These are phyloP conservation scores for Gracilaria gracilis DNA, from an alignment of 23 red algal species.

Conservation along the genomic window DNA sequence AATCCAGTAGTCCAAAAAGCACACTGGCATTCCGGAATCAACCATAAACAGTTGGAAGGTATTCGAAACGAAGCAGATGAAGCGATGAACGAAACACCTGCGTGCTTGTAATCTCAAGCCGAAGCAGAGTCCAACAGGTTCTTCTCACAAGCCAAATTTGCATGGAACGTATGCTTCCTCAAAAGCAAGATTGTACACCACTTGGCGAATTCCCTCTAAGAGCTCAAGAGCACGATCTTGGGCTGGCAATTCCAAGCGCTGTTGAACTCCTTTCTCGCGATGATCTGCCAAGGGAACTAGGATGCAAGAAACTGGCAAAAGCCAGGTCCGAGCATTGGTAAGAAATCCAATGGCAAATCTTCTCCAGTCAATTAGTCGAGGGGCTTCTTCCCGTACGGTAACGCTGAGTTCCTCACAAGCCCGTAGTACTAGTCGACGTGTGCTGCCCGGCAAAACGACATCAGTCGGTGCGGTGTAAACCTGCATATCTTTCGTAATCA, in stretches of 20 bases:
- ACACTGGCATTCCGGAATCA: background rate
- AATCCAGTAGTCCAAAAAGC: too few relatives aligned
- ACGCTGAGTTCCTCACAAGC: constrained; percentile 22
- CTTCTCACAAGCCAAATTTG: background rate
- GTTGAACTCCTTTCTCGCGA: background rate
- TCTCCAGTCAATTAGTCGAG: constrained; percentile 23
- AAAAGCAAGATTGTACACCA: constrained; percentile 2
- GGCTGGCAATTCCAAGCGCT: background rate
- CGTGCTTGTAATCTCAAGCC: too few relatives aligned
- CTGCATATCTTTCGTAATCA: constrained; percentile 38
- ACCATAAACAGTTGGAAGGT: background rate
- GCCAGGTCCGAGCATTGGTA: constrained; percentile 51
- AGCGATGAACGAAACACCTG: too few relatives aligned
- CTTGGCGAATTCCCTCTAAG: constrained; percentile 3
- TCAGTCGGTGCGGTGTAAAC: constrained; percentile 38
- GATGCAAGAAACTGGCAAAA: background rate
- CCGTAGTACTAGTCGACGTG: constrained; percentile 30
- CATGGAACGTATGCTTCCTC: constrained; percentile 19
- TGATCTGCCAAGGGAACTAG: constrained; percentile 1
- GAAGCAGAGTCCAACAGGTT: too few relatives aligned
- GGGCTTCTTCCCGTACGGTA: background rate
- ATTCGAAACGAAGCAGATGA: background rate
- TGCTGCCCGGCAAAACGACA: constrained; percentile 46
- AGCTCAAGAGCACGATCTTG: constrained; percentile 31
- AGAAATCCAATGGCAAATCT: constrained; percentile 50